phyloP scores from a whole-genome alignment of 306 rosid genomes.

The Cicer bijugum region DNA sequence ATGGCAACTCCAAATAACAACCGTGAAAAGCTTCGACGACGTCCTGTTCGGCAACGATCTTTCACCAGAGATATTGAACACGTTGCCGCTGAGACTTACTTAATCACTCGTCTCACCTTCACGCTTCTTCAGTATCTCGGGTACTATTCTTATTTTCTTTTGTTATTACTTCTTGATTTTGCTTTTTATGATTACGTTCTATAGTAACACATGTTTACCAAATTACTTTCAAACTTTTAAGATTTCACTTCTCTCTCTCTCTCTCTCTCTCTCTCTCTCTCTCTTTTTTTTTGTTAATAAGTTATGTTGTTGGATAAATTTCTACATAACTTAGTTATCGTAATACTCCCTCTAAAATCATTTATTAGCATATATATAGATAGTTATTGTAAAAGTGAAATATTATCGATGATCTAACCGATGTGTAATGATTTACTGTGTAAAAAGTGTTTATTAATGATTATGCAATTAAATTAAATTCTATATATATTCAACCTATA shows the following conservation, averaged over 20 bases:
- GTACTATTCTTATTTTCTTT: constrained; percentile 36
- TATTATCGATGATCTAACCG: too few species aligned
- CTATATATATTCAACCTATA: too few species aligned
- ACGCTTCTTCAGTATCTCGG: constrained; percentile 88
- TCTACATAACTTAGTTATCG: neutral
- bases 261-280: too few species aligned
- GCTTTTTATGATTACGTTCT: neutral
- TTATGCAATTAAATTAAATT: too few species aligned
- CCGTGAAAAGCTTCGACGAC: constrained; percentile 11
- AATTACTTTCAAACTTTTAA: neutral
- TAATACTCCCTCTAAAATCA: too few species aligned
- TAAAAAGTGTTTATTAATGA: too few species aligned
- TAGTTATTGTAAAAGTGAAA: too few species aligned
- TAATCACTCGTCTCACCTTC: constrained; percentile 73
- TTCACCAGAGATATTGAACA: constrained; percentile 48
- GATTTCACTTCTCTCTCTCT: neutral
- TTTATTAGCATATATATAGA: too few species aligned
- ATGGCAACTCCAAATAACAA: neutral
- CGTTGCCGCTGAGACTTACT: constrained; percentile 78
- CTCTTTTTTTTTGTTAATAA: too few species aligned
- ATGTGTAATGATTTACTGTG: too few species aligned
- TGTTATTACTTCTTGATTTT: neutral
- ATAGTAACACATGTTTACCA: neutral
- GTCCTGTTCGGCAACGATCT: constrained; percentile 40
- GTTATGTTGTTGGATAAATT: constrained; percentile 7